Conservation (phyloP, 371 early-diverging fungal genomes). For the Haplosporangium sp. region DNA sequence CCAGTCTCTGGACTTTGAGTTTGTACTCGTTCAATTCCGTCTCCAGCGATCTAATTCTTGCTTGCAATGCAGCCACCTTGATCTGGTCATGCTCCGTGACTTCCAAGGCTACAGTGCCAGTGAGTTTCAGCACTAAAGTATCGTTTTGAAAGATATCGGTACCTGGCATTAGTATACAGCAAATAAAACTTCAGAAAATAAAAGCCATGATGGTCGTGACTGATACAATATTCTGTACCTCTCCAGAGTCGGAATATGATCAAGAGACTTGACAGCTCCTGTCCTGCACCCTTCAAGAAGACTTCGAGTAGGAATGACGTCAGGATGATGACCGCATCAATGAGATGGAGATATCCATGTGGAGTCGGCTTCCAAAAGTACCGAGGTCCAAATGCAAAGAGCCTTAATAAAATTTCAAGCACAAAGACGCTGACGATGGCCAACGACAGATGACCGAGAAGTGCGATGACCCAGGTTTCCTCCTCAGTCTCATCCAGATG, state of each 20-base stretch:
- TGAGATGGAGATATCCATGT: constrained; percentile 22
- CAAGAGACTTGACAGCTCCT: constrained; percentile 20
- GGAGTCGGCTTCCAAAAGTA: constrained; percentile 28
- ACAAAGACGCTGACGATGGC: constrained; percentile 28
- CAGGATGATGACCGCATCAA: constrained; percentile 26
- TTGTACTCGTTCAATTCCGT: constrained; percentile 9
- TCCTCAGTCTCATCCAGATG: constrained; percentile 29
- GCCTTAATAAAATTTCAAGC: constrained; percentile 28
- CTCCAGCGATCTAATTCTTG: constrained; percentile 7
- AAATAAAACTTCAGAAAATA: background rate
- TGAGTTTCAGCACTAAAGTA: constrained; percentile 17
- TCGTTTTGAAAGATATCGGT: background rate
- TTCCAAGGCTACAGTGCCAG: constrained; percentile 31
- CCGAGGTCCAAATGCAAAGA: constrained; percentile 33
- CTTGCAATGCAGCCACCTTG: constrained; percentile 1
- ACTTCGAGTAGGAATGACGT: constrained; percentile 31
- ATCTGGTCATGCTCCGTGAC: constrained; percentile 24
- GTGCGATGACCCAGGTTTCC: constrained; percentile 19
- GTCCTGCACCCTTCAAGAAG: constrained; percentile 15
- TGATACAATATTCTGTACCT: background rate
- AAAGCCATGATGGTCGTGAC: background rate
- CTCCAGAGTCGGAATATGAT: constrained; percentile 40
- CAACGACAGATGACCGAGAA: constrained; percentile 28
- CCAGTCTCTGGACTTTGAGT: constrained; percentile 3
- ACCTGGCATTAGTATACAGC: background rate